Percentiles rank a stretch among this genome's conserved stretches.
phyloP scores from a whole-genome alignment of 1,284 basidiomycete genomes.

The Vanrija pseudolonga region DNA sequence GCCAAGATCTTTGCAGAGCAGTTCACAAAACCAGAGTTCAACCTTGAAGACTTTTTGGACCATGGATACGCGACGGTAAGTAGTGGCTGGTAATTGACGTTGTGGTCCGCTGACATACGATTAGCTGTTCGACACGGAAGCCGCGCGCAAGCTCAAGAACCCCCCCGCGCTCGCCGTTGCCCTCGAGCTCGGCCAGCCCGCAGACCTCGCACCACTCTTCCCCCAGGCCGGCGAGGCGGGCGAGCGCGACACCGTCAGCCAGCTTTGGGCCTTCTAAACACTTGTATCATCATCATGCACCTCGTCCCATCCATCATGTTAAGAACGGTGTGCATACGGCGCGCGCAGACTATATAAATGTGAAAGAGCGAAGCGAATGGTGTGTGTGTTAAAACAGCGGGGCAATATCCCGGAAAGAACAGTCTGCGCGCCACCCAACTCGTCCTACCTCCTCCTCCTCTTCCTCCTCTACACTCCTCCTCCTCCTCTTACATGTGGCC shows the following conservation, averaged over 20 bases:
- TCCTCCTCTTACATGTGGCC: slow-evolving; percentile 8
- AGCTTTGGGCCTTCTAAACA: slow-evolving; percentile 10
- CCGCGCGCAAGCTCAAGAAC: slow-evolving; percentile 71
- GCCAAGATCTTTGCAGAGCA: slow-evolving; percentile 83
- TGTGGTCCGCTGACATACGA: neutral
- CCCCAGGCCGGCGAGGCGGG: neutral
- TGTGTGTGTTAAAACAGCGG: neutral
- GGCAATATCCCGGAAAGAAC: neutral
- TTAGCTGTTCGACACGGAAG: slow-evolving; percentile 84
- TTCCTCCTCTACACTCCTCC: neutral
- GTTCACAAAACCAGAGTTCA: slow-evolving; percentile 86
- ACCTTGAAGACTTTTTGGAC: slow-evolving; percentile 94
- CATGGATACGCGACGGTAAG: slow-evolving; percentile 88
- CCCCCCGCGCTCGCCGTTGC: slow-evolving; percentile 61
- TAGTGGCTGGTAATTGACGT: slow-evolving; percentile 11
- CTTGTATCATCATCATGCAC: too few species aligned
- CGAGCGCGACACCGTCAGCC: slow-evolving; percentile 4
- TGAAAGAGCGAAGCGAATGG: neutral
- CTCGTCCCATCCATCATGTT: neutral
- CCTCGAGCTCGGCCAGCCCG: slow-evolving; percentile 23
- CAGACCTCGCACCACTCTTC: slow-evolving; percentile 7
- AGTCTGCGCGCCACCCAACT: neutral
- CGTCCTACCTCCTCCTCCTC: neutral
- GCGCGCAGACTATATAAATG: neutral
- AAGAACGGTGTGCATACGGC: neutral